Conservation (phyloP, 371 early-diverging fungal genomes). For the Circinella umbellata region DNA sequence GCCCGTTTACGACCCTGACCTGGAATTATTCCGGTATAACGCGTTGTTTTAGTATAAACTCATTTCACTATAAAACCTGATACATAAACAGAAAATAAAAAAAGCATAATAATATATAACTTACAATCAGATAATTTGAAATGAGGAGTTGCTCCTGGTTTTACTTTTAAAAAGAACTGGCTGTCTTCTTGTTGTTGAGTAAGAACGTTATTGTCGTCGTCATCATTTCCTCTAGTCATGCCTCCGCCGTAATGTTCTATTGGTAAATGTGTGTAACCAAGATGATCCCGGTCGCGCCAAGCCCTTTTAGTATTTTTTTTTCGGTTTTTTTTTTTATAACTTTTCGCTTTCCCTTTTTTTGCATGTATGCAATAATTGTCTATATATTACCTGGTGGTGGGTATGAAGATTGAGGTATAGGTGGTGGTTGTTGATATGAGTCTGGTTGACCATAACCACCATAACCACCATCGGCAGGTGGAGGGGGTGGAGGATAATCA, state of each 20-base stretch:
- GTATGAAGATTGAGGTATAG: neutral
- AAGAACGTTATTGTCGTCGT: constrained; percentile 19
- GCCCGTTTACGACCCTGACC: constrained; percentile 79
- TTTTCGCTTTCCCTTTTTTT: neutral
- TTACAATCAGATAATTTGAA: constrained; percentile 77
- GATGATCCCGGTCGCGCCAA: neutral
- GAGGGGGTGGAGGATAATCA: neutral
- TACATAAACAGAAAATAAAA: too few species aligned
- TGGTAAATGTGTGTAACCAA: constrained; percentile 10
- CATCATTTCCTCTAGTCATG: constrained; percentile 5
- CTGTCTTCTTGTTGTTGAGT: constrained; percentile 12
- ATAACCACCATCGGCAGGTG: constrained; percentile 6
- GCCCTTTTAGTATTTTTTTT: neutral
- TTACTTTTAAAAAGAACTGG: constrained; percentile 27
- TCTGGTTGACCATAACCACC: constrained; percentile 9
- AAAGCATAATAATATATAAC: neutral
- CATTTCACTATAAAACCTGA: too few species aligned
- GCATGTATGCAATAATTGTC: neutral
- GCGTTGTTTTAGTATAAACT: neutral
- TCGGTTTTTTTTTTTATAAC: neutral
- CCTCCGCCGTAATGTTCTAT: constrained; percentile 9
- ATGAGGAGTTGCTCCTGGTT: constrained; percentile 36
- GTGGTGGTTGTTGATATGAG: neutral
- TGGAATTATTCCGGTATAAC: constrained; percentile 9
- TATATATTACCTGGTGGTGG: neutral